Evolutionary conservation across 495 filamentous ascomycete genomes (phyloP).

Genomic region (Neurospora terricola): DNA sequence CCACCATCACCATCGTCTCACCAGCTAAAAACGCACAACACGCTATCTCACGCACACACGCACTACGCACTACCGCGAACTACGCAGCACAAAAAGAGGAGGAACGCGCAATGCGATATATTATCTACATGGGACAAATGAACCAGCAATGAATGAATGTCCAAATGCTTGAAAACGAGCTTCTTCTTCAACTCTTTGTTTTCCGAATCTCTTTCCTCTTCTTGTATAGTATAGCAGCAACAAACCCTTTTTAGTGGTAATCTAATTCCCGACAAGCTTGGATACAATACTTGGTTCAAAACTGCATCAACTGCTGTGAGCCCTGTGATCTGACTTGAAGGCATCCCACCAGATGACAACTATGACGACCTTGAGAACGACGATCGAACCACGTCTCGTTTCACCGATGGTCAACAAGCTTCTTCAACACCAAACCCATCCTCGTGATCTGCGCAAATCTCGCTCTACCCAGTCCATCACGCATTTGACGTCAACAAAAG

Average conservation of each 20-base stretch:
- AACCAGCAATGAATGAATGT: constrained; percentile 1
- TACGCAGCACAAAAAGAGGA: neutral
- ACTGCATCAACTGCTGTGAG: neutral
- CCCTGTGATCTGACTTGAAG: neutral
- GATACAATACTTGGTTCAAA: neutral
- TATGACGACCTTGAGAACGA: neutral
- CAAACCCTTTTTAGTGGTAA: neutral
- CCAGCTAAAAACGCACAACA: neutral
- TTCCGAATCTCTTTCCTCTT: neutral
- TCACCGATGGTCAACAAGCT: neutral
- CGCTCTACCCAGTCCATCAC: neutral
- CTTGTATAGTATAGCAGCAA: neutral
- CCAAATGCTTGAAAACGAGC: neutral
- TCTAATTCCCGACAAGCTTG: neutral
- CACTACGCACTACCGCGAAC: neutral
- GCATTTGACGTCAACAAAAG: neutral
- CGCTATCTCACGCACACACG: neutral
- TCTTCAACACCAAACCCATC: neutral
- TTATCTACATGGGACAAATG: neutral
- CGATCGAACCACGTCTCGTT: neutral
- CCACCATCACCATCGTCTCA: neutral
- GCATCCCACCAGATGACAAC: neutral
- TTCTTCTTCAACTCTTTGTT: neutral
- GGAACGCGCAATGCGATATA: neutral
- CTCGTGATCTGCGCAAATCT: neutral